Evolutionary conservation across 1,139 yeast genomes (phyloP), one percentile per base, ranked within the genome.

Genomic region (Lodderomyces metapsilosis): DNA sequence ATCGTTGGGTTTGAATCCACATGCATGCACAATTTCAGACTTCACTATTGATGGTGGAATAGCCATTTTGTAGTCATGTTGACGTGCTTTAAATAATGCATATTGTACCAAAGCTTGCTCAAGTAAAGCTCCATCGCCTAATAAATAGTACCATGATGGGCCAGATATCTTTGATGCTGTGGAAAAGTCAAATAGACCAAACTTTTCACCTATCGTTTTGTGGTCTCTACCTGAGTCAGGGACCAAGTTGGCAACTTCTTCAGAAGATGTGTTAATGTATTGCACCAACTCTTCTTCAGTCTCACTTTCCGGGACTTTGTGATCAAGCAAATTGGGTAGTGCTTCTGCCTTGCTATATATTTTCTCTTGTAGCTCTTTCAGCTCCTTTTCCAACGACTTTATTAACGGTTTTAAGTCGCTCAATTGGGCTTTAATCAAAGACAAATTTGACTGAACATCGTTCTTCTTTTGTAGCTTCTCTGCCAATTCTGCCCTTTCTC

Each of bases 1-100:
- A 57, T 92, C 98, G 44, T 95, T 79, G 8, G 99, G 99, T 57
- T 84, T 82, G 65, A 91, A 94, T 0, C 99, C 99, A 68, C 98
- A 94, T 0, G 97, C 97, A 49, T 74, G 68, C 0, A 91, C 81
- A 9, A 88, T 71, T 49, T 87, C 95, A 17, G 79, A 71, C 48
- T 87, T 79, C 1, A 91, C 96, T 18, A 92, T 78, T 1, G 95
- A 79, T 1, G 98, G 98, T 1, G 98, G 97, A 7, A 80, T 64
- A 10, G 84, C 80, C 75, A 84, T 75, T 28, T 64, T 62, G 64
- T 86, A 94, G 0, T 96, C 96, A 7, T 69, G 60, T 34, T 63
- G 54, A 33, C 88, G 69, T 2, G 97, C 96, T 43, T 71, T 66
- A 13, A 76, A 67, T 41, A 92, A 61, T 0, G 94, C 84, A 58